Percentiles rank a stretch among this genome's conserved stretches.
Conservation (phyloP, 1,284 basidiomycete species). For the Hypsizygus ulmarius region DNA sequence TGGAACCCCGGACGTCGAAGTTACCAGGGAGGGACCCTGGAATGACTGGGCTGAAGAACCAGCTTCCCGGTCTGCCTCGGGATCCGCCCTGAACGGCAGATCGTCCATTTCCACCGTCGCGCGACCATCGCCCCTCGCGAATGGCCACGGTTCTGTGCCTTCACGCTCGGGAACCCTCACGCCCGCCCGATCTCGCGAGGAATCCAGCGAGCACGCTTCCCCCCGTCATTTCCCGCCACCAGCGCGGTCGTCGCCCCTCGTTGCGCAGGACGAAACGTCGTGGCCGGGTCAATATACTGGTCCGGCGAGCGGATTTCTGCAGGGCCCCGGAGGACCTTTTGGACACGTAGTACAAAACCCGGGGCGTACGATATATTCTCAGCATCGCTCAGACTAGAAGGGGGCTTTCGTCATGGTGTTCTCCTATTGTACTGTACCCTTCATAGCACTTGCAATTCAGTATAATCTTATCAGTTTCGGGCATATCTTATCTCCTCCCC, state of each 20-base stretch:
- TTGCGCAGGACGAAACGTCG: slow-evolving; percentile 24
- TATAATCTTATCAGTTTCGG: slow-evolving; percentile 10
- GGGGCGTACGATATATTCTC: slow-evolving; percentile 59
- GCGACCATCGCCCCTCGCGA: slow-evolving; percentile 20
- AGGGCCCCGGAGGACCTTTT: slow-evolving; percentile 35
- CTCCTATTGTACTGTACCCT: slow-evolving; percentile 10
- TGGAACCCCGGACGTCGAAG: slow-evolving; percentile 1
- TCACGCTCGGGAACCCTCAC: slow-evolving; percentile 23
- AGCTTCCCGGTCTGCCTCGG: slow-evolving; percentile 15
- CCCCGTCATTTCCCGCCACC: slow-evolving; percentile 24
- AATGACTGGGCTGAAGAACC: slow-evolving; percentile 25
- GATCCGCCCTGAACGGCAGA: slow-evolving; percentile 21
- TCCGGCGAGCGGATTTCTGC: slow-evolving; percentile 46
- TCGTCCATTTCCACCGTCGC: slow-evolving; percentile 7
- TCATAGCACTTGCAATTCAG: not conserved
- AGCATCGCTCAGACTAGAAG: slow-evolving; percentile 32
- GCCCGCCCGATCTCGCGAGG: slow-evolving; percentile 17
- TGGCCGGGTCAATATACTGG: slow-evolving; percentile 43
- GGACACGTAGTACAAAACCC: slow-evolving; percentile 38
- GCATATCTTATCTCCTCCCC: slow-evolving; percentile 17
- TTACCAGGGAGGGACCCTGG: slow-evolving; percentile 9
- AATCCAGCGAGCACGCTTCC: slow-evolving; percentile 22
- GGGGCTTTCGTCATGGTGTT: not conserved
- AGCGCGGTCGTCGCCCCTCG: slow-evolving; percentile 25
- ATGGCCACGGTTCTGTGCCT: slow-evolving; percentile 20